A percentile compares a stretch with the other conserved stretches of the same genome.
Conservation (phyloP, 1,284 basidiomycete genomes). For the Entoloma clypeatum region DNA sequence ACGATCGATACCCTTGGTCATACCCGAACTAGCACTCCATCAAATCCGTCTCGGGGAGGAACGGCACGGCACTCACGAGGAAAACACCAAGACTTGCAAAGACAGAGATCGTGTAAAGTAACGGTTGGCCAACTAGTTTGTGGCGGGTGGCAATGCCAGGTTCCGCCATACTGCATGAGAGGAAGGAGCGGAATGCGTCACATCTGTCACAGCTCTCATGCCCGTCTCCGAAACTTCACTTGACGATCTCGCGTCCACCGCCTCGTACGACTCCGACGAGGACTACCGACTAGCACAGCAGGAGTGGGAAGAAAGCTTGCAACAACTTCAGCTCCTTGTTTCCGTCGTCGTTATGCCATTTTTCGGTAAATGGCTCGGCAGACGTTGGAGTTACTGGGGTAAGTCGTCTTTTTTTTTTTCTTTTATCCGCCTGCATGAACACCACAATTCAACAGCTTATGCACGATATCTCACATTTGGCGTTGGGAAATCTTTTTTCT, state of each 20-base stretch:
- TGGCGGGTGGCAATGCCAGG: conserved; percentile 29
- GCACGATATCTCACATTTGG: conserved; percentile 69
- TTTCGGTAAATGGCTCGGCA: conserved; percentile 84
- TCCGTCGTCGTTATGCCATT: conserved; percentile 81
- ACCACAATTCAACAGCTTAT: conserved; percentile 48
- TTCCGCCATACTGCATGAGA: conserved; percentile 44
- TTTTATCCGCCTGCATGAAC: not conserved
- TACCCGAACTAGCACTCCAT: conserved; percentile 70
- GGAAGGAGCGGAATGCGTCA: conserved; percentile 11
- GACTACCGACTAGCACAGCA: conserved; percentile 75
- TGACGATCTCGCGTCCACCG: conserved; percentile 43
- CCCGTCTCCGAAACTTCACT: conserved; percentile 37
- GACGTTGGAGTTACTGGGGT: conserved; percentile 86
- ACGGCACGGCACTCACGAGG: conserved; percentile 49
- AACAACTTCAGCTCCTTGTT: conserved; percentile 79
- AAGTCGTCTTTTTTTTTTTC: conserved; percentile 29
- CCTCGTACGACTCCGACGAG: conserved; percentile 61
- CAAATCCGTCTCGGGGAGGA: conserved; percentile 11
- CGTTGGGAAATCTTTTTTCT: conserved; percentile 62
- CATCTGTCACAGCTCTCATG: conserved; percentile 22
- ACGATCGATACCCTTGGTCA: conserved; percentile 82
- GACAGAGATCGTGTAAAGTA: conserved; percentile 79
- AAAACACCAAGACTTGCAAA: conserved; percentile 90
- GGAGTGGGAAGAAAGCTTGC: conserved; percentile 89
- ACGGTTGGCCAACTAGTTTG: conserved; percentile 74